These are phyloP conservation scores for Pachysandra terminalis DNA, from an alignment of 164 flowering plant genomes.

Conservation along the genomic window DNA sequence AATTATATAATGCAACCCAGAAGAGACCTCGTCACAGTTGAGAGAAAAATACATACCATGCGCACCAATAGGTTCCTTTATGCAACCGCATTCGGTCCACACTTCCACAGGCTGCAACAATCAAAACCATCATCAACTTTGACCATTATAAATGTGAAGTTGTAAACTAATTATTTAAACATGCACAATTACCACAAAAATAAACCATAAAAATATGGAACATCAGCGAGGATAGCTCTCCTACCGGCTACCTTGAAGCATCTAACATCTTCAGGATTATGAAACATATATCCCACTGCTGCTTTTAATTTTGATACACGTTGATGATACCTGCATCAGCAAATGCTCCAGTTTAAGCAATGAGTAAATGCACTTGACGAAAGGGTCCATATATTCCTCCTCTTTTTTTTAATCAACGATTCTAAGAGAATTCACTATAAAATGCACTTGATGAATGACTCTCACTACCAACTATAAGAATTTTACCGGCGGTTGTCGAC, in stretches of 20 bases:
- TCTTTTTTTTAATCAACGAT: no score
- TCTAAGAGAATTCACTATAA: no score
- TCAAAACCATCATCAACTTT: slow-evolving; percentile 2
- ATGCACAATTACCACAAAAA: neutral
- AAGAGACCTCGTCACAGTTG: neutral
- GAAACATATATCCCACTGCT: slow-evolving; percentile 89
- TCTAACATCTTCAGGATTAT: slow-evolving; percentile 90
- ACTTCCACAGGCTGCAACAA: slow-evolving; percentile 78
- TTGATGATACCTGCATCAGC: slow-evolving; percentile 80
- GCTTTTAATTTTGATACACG: slow-evolving; percentile 88
- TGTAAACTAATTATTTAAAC: neutral
- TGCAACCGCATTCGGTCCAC: slow-evolving; percentile 83
- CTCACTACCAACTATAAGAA: no score
- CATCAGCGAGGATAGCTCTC: slow-evolving; percentile 1
- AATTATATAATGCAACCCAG: neutral
- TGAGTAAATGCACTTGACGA: neutral
- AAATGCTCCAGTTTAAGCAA: slow-evolving; percentile 1
- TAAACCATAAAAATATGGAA: neutral
- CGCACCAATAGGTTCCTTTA: slow-evolving; percentile 96
- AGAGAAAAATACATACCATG: slow-evolving; percentile 59
- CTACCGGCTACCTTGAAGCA: slow-evolving; percentile 99
- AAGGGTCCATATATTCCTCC: no score
- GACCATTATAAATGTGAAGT: neutral
- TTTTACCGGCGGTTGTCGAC: no score
- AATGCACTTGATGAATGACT: no score